phyloP scores from a whole-genome alignment of 805 yeast genomes.

The Myxozyma udenii region DNA sequence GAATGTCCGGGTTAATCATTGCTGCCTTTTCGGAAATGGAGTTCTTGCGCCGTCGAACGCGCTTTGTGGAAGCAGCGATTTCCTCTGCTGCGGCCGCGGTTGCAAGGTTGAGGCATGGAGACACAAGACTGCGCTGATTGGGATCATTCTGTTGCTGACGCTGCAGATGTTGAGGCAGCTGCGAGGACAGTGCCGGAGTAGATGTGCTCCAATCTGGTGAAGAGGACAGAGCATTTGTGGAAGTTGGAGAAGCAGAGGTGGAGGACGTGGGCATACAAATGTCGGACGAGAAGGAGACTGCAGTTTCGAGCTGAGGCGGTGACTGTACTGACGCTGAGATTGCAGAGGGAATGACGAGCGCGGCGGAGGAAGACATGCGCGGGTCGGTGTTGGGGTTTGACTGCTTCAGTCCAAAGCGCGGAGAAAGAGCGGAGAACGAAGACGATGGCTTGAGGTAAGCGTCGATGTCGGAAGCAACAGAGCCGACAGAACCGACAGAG shows the following conservation, averaged over 20 bases:
- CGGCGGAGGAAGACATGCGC: too few species aligned
- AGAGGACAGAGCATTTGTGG: not conserved
- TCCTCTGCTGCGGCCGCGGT: slow-evolving; percentile 27
- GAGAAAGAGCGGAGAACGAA: not conserved
- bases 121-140: not conserved
- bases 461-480: not conserved
- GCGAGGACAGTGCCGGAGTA: not conserved
- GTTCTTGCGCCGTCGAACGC: slow-evolving; percentile 28
- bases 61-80: slow-evolving; percentile 26
- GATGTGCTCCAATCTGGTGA: not conserved
- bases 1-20: slow-evolving; percentile 16
- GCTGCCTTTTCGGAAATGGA: slow-evolving; percentile 28
- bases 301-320: too few species aligned
- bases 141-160: not conserved
- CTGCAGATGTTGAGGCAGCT: not conserved
- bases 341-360: too few species aligned
- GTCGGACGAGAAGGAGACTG: too few species aligned
- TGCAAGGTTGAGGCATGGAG: slow-evolving; percentile 21
- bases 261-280: not conserved
- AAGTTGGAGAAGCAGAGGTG: not conserved
- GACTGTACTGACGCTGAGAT: too few species aligned
- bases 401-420: not conserved
- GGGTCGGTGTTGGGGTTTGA: not conserved
- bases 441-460: not conserved
- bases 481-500: too few species aligned